phyloP scores from a whole-genome alignment of 2,329 filamentous ascomycete genomes.

The Colletotrichum tropicale region DNA sequence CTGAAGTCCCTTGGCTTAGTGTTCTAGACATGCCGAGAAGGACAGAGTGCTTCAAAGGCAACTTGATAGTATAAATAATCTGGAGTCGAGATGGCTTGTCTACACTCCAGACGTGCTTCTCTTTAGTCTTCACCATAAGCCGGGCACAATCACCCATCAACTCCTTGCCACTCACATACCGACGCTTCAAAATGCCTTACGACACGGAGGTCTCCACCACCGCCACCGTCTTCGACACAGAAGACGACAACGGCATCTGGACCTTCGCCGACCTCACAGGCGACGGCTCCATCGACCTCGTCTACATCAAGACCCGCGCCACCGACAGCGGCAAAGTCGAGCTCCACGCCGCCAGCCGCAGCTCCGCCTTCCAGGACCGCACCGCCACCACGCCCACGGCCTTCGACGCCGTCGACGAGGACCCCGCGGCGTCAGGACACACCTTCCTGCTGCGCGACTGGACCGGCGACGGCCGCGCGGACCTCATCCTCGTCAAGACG shows the following conservation, averaged over 20 bases:
- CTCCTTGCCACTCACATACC: not conserved
- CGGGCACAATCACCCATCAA: not conserved
- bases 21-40: not conserved
- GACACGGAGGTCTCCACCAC: fast-evolving
- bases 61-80: not conserved
- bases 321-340: not conserved
- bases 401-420: not conserved
- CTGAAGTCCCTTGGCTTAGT: not conserved
- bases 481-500: not conserved
- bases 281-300: not conserved
- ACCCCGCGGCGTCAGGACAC: not conserved
- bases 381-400: not conserved
- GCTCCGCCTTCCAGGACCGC: not conserved
- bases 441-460: not conserved
- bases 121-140: not conserved
- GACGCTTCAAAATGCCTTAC: not conserved
- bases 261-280: not conserved
- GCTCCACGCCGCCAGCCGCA: not conserved
- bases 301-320: not conserved
- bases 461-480: not conserved
- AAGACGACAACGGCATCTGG: not conserved
- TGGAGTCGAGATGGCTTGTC: not conserved
- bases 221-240: not conserved
- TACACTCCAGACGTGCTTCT: not conserved
- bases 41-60: not conserved